Conservation (phyloP, 108 stramenopile genomes). For the Skeletonema menzelii region DNA sequence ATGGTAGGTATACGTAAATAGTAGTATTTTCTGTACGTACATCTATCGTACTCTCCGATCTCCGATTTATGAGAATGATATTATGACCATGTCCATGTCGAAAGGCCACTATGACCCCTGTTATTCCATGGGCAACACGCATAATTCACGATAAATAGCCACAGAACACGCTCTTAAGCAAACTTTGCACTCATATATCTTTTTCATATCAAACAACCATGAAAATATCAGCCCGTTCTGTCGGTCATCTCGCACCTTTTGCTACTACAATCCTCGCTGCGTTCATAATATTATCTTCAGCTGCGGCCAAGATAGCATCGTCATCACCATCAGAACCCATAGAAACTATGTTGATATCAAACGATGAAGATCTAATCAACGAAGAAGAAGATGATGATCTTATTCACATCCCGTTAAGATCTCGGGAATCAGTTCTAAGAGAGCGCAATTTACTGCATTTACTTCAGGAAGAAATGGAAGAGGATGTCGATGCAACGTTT, state of each 20-base stretch:
- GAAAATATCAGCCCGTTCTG: background rate
- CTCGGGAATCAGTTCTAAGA: slow-evolving; percentile 22
- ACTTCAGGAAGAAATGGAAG: slow-evolving; percentile 13
- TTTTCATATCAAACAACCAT: background rate
- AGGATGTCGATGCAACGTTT: slow-evolving; percentile 6
- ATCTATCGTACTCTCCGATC: too few relatives aligned
- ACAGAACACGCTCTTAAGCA: background rate
- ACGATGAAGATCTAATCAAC: background rate
- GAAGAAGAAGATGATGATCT: slow-evolving; percentile 10
- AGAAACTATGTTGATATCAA: background rate
- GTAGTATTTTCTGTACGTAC: background rate
- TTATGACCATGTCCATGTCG: background rate
- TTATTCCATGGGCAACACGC: background rate
- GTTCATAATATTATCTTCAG: background rate
- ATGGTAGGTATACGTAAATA: too few relatives aligned
- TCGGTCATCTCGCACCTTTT: background rate
- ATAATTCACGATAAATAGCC: background rate
- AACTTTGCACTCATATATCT: background rate
- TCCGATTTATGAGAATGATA: too few relatives aligned
- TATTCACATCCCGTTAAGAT: slow-evolving; percentile 36
- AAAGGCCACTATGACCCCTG: background rate
- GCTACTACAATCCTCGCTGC: background rate
- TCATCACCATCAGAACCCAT: background rate
- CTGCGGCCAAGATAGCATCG: background rate
- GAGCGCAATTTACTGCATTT: slow-evolving; percentile 23